Conservation (phyloP, 1,284 basidiomycete species). For the Cryptococcus neoformans region DNA sequence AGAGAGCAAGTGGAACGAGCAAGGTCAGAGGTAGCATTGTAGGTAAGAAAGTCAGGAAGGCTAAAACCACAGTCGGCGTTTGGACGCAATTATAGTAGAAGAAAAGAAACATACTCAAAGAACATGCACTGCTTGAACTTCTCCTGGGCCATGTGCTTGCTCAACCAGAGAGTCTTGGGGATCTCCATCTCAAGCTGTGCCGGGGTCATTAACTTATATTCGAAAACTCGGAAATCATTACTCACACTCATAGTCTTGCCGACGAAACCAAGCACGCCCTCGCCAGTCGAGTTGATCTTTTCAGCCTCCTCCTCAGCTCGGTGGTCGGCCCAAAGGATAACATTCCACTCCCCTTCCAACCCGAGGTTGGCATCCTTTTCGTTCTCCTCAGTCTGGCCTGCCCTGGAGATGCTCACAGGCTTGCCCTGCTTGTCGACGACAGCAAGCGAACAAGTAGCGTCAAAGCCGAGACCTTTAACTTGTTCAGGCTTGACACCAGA, state of each 20-base stretch:
- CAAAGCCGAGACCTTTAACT: constrained; percentile 91
- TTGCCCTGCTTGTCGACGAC: constrained; percentile 72
- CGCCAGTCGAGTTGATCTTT: constrained; percentile 79
- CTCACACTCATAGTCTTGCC: constrained; percentile 94
- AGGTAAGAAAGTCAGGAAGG: constrained; percentile 93
- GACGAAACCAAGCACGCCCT: constrained; percentile 87
- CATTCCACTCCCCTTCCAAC: constrained; percentile 67
- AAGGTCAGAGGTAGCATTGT: constrained; percentile 74
- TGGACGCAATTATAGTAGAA: not conserved
- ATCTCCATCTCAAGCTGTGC: constrained; percentile 91
- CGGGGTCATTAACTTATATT: not conserved
- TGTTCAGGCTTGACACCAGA: constrained; percentile 61
- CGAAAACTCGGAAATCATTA: constrained; percentile 17
- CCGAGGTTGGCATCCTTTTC: constrained; percentile 51
- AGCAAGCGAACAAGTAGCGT: constrained; percentile 94
- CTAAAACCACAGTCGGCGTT: constrained; percentile 13
- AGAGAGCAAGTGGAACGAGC: constrained; percentile 89
- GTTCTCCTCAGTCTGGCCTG: constrained; percentile 16
- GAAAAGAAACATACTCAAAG: constrained; percentile 65
- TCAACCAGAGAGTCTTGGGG: constrained; percentile 95
- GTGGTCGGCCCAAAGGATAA: constrained; percentile 87
- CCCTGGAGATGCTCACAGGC: constrained; percentile 73
- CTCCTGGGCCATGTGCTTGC: constrained; percentile 73
- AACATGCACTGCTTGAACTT: constrained; percentile 84
- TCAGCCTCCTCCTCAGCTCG: constrained; percentile 89